Conservation (phyloP, 2,329 filamentous ascomycete genomes). For the Microcera coccophila region DNA sequence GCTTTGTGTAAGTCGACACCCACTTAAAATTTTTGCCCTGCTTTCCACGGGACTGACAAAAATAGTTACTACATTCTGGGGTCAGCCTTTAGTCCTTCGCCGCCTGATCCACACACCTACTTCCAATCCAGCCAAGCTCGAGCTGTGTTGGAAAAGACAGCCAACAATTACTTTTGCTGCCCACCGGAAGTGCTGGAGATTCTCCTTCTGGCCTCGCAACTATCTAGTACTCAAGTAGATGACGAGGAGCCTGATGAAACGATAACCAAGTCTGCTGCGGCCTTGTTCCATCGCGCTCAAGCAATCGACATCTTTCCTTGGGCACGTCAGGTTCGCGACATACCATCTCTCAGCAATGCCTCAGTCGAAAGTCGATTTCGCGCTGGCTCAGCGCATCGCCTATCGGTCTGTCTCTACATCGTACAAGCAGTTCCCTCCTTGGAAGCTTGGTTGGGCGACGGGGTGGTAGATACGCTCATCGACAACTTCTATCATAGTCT, state of each 20-base stretch:
- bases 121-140: constrained; percentile 37
- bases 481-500: constrained; percentile 46
- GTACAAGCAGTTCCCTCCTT: constrained; percentile 36
- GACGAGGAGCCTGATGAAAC: constrained; percentile 29
- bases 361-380: constrained; percentile 36
- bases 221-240: constrained; percentile 32
- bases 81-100: constrained; percentile 40
- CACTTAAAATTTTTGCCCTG: not conserved
- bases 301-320: constrained; percentile 40
- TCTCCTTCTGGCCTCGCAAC: constrained; percentile 39
- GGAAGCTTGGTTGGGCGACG: constrained; percentile 21
- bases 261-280: constrained; percentile 28
- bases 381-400: constrained; percentile 41
- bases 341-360: constrained; percentile 33
- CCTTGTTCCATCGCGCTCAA: constrained; percentile 37
- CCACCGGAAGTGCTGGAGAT: constrained; percentile 43
- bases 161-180: constrained; percentile 46
- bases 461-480: constrained; percentile 35
- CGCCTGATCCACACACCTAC: constrained; percentile 30
- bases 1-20: constrained; percentile 37
- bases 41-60: too few species aligned
- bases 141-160: constrained; percentile 36
- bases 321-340: constrained; percentile 36
- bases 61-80: constrained; percentile 44
- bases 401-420: constrained; percentile 46